Percentiles rank a stretch among this genome's conserved stretches.
phyloP scores from a whole-genome alignment of 371 early-diverging fungal genomes.

The Apophysomyces elegans region DNA sequence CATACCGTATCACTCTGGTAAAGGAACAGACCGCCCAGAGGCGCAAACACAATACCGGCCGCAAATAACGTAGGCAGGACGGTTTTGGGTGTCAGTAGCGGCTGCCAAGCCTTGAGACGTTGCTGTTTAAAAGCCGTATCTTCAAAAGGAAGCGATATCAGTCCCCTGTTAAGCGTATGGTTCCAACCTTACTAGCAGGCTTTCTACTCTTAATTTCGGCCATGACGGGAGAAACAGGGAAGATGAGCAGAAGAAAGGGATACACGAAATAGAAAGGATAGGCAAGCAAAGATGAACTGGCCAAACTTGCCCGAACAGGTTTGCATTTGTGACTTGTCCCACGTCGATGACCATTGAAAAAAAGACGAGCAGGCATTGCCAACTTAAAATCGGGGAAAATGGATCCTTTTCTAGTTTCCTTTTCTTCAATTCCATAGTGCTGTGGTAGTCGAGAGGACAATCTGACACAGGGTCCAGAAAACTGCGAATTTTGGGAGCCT shows the following conservation, averaged over 20 bases:
- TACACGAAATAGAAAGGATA: not conserved
- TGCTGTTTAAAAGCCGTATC: constrained; percentile 94
- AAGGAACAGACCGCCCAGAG: constrained; percentile 78
- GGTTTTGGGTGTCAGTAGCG: constrained; percentile 87
- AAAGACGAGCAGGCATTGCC: too few species aligned
- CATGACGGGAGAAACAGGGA: constrained; percentile 23
- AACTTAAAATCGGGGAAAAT: too few species aligned
- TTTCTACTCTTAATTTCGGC: constrained; percentile 49
- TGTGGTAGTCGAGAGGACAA: too few species aligned
- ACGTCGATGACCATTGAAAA: too few species aligned
- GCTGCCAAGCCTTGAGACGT: constrained; percentile 92
- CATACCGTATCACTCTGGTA: constrained; percentile 60
- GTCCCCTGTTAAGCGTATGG: not conserved
- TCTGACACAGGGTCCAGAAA: too few species aligned
- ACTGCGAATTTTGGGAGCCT: too few species aligned
- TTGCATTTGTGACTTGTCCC: too few species aligned
- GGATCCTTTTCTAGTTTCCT: too few species aligned
- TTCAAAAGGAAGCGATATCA: constrained; percentile 20
- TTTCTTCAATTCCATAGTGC: too few species aligned
- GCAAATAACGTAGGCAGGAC: constrained; percentile 88
- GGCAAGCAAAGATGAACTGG: too few species aligned
- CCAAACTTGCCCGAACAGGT: too few species aligned
- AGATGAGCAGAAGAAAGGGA: constrained; percentile 1
- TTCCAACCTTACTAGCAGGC: constrained; percentile 43
- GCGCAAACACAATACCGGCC: constrained; percentile 84